Evolutionary conservation across 768 basidiomycete species (phyloP).

Genomic region (Mrakia gelida): DNA sequence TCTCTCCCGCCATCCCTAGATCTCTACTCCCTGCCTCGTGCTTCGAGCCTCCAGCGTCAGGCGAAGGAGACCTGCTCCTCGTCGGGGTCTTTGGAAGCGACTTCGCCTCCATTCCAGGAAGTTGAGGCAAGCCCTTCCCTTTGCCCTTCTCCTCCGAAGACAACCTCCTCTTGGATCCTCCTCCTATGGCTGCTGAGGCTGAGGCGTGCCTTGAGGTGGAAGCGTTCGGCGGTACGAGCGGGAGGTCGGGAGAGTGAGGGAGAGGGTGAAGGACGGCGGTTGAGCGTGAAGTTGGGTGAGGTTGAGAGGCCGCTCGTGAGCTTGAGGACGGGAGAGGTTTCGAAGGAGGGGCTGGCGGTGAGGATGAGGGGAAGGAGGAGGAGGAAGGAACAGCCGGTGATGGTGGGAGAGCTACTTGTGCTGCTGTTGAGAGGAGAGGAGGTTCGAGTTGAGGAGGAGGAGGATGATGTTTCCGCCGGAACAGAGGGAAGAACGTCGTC

Average conservation of each 20-base stretch:
- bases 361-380: neutral
- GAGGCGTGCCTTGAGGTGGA: neutral
- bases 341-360: neutral
- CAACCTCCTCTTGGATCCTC: neutral
- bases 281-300: neutral
- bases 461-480: neutral
- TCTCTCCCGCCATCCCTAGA: too few relatives aligned
- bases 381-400: too few relatives aligned
- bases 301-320: neutral
- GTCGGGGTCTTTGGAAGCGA: neutral
- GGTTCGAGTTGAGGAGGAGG: neutral
- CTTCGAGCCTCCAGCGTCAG: neutral
- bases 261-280: neutral
- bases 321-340: neutral
- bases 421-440: neutral
- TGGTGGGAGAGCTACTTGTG: neutral
- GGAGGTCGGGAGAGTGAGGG: neutral
- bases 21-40: neutral
- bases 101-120: neutral
- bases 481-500: constrained; percentile 4
- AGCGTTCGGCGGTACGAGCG: neutral
- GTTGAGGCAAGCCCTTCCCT: constrained; percentile 3
- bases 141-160: constrained; percentile 15
- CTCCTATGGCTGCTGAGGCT: neutral
- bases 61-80: neutral